Conservation (phyloP, 2,329 filamentous ascomycete species). For the Trichoderma sp. region DNA sequence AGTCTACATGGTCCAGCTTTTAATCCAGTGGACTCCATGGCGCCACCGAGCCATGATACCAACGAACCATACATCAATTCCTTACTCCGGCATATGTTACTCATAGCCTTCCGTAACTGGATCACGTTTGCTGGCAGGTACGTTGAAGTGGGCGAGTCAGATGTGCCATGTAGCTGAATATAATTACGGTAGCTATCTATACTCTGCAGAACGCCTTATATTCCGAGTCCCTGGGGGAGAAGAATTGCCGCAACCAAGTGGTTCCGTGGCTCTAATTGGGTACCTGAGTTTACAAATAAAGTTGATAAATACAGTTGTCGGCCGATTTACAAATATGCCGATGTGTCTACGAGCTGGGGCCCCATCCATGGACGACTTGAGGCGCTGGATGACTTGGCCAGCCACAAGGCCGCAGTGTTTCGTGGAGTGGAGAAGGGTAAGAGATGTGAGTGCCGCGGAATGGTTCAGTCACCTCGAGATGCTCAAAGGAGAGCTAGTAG, state of each 20-base stretch:
- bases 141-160: neutral
- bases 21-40: conserved; percentile 22
- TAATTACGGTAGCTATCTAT: neutral
- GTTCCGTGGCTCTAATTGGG: conserved; percentile 17
- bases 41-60: conserved; percentile 18
- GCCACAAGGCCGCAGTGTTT: conserved; percentile 24
- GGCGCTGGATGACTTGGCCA: conserved; percentile 27
- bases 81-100: conserved; percentile 23
- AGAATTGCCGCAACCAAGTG: neutral
- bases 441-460: conserved; percentile 9
- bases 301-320: conserved; percentile 24
- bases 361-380: conserved; percentile 22
- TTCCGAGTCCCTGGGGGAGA: neutral
- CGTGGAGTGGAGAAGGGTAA: conserved; percentile 29
- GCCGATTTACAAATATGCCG: conserved; percentile 26
- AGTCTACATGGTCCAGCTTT: neutral
- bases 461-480: neutral
- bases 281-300: conserved; percentile 24
- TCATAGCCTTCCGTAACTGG: conserved; percentile 29
- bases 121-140: conserved; percentile 26
- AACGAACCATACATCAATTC: neutral
- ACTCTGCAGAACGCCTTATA: neutral
- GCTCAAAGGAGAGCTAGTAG: neutral
- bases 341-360: conserved; percentile 16
- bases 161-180: neutral